Evolutionary conservation across 1,139 yeast species (phyloP), one percentile per base, ranked within the genome.

Genomic region (Kluyveromyces sp.): DNA sequence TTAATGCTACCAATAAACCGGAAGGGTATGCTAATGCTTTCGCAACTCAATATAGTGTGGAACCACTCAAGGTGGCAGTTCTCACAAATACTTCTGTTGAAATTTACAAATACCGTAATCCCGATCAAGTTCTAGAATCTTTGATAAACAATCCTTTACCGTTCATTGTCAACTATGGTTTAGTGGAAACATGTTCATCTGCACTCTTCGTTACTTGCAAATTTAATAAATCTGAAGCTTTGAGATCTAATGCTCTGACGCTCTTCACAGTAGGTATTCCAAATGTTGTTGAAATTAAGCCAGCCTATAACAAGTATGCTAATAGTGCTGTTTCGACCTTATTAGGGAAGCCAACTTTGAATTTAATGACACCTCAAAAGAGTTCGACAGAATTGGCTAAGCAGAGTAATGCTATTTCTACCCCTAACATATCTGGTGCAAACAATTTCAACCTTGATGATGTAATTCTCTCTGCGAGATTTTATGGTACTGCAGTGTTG

Each of bases 401-500:
- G 29, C 41, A 31, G 7, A 41, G 42, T 25, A 45, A 47, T 38
- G 47, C 48, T 8, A 45, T 46, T 4, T 47, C 40, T 25, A 42
- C 50, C 3, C 39, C 45, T 26, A 43, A 47, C 15, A 31, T 42
- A 7, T 26, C 50, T 28, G 46, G 45, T 25, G 42, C 41, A 4
- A 43, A 46, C 26, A 58, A 54, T 38, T 61, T 56, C 36, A 60
- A 69, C 33, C 74, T 83, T 41, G 89, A 83, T 54, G 82, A 83
- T 59, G 96, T 92, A 7, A 78, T 87, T 34, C 73, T 92, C 53
- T 86, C 96, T 67, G 96, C 96, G 55, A 73, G 97, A 53, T 89
- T 90, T 58, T 92, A 88, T 64, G 97, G 97, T 44, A 77, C 89
- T n/a, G 82, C 94, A 25, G 74, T 89, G 39, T 76, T 90, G 50